Conservation (phyloP, 1,139 yeast genomes). For the Lodderomyces margitis region DNA sequence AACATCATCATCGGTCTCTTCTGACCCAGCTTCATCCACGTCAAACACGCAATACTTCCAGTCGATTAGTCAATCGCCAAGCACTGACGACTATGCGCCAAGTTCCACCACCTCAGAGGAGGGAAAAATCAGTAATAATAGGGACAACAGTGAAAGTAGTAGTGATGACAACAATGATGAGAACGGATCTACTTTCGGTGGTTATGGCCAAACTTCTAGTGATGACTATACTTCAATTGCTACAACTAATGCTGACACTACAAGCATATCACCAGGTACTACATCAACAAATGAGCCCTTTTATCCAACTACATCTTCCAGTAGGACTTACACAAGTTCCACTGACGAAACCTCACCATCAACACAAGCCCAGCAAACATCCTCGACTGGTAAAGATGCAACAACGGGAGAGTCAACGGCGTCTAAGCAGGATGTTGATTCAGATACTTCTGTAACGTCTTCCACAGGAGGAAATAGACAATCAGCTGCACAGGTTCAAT, state of each 20-base stretch:
- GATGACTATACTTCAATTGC: not conserved
- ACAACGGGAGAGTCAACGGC: conserved; percentile 2
- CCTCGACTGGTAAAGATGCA: not conserved
- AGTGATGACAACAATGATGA: not conserved
- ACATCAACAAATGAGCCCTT: not conserved
- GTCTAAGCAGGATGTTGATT: conserved; percentile 10
- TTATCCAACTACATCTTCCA: conserved; percentile 1
- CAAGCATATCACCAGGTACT: not conserved
- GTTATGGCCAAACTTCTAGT: not conserved
- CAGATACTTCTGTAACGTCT: conserved; percentile 9
- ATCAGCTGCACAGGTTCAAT: no score
- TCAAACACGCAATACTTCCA: not conserved
- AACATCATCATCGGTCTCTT: conserved; percentile 1
- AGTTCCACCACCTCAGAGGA: conserved; percentile 1
- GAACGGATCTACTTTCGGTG: not conserved
- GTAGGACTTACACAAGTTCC: not conserved
- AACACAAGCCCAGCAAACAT: not conserved
- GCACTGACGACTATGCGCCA: not conserved
- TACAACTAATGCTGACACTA: not conserved
- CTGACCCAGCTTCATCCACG: conserved; percentile 7
- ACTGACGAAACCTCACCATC: conserved; percentile 2
- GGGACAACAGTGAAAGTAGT: not conserved
- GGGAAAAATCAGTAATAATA: conserved; percentile 1
- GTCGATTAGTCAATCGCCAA: conserved; percentile 2
- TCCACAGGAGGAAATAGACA: no score